Evolutionary conservation across 164 flowering plant species (phyloP), one percentile per base, ranked within the genome.

Genomic region (Aristolochia contorta): DNA sequence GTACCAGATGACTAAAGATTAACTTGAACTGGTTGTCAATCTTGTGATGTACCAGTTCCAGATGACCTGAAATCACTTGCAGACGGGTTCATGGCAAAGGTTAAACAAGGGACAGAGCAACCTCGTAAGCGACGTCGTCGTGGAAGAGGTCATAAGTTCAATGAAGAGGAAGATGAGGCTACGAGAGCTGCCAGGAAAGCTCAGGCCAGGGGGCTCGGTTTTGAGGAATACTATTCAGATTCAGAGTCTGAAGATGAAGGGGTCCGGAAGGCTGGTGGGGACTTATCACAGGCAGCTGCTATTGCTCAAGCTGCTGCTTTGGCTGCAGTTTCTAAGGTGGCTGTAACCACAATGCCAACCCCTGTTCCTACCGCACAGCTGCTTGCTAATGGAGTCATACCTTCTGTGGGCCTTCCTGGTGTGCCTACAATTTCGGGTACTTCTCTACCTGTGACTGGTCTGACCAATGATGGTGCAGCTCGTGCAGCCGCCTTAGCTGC

Each of bases 71-170:
- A 84, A 74, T 83, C 96, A 46, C 77, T 92, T 60, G 97, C 97
- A 45, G 89, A 87, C 76, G 77, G 88, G n/a, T 92, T 92, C 63
- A 84, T 81, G 94, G 86, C 82, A 6, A 92, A 92, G 68, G 96
- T 89, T 48, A 84, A 79, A 64, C 94, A 92, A 75, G 98, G 98
- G 57, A 78, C 83, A 48, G 98, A 87, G 72, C 94, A 84, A 46
- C 89, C 87, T 50, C 98, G 86, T 79, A n/a, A n/a, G 96, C 92
- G 59, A 92, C 97, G 98, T 66, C 89, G 83, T 84, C 96, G 98
- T 64, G 98, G 98, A 56, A 93, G 97, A 71, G 97, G 98, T 27
- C 87, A 83, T 53, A 93, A 93, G 63, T 93, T 93, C 62, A 90
- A 86, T 51, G 96, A 90, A 70, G 97, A 93, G 79, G 98, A 93